Conservation (phyloP, 2,329 filamentous ascomycete genomes). For the Apiospora saccharicola region DNA sequence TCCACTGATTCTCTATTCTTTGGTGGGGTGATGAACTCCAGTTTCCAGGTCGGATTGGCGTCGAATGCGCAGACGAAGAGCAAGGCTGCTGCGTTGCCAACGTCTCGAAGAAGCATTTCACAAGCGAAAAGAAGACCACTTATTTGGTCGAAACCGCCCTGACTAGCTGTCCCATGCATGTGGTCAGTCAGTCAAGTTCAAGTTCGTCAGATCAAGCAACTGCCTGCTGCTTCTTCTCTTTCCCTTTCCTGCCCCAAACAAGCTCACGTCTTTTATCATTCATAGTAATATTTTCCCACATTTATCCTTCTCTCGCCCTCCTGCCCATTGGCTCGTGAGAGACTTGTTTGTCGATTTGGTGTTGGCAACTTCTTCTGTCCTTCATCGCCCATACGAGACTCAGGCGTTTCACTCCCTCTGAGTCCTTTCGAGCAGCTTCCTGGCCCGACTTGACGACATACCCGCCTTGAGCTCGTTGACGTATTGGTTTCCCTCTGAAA, state of each 20-base stretch:
- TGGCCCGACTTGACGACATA: neutral
- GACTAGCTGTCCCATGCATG: conserved; percentile 12
- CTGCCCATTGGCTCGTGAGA: neutral
- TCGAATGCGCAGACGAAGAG: neutral
- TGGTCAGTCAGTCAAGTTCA: conserved; percentile 8
- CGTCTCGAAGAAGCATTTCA: neutral
- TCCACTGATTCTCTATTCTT: neutral
- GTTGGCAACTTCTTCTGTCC: neutral
- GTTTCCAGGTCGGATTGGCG: neutral
- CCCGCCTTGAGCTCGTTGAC: neutral
- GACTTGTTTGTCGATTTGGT: neutral
- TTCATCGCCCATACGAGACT: neutral
- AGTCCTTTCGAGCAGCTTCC: neutral
- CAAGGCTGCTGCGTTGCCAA: neutral
- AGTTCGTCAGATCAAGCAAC: neutral
- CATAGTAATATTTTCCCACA: neutral
- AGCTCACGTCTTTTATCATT: neutral
- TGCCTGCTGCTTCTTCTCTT: neutral
- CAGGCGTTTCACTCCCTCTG: conserved; percentile 18
- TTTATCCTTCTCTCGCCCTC: neutral
- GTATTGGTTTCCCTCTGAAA: neutral
- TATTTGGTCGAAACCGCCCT: neutral
- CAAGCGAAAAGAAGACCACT: neutral
- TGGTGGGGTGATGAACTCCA: neutral
- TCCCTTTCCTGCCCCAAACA: neutral